These are phyloP conservation scores for Eutrema japonicum DNA, from an alignment of 345 rosid species.

Conservation along the genomic window DNA sequence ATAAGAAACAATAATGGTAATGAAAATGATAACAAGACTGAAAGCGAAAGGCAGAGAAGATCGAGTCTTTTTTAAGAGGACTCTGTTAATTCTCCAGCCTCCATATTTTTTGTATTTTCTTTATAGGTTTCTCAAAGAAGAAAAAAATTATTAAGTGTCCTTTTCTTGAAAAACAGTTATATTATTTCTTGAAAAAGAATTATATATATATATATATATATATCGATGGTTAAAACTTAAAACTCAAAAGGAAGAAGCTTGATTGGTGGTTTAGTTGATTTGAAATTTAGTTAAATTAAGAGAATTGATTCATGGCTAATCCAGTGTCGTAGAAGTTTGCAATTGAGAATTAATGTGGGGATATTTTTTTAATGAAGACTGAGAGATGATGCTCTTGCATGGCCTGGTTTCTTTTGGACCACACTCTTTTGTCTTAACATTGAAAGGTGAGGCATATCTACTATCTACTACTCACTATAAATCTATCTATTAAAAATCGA, in stretches of 20 bases:
- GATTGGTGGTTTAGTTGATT: background rate
- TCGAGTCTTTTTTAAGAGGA: slow-evolving; percentile 20
- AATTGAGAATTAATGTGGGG: slow-evolving; percentile 12
- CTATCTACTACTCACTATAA: slow-evolving; percentile 32
- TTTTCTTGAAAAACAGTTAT: slow-evolving; percentile 14
- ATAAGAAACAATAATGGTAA: slow-evolving; percentile 43
- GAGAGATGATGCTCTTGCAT: slow-evolving; percentile 39
- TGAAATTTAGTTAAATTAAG: background rate
- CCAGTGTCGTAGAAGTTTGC: background rate
- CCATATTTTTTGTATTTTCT: slow-evolving; percentile 11
- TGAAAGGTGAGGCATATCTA: slow-evolving; percentile 44
- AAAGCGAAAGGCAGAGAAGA: slow-evolving; percentile 54
- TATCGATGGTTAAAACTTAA: background rate
- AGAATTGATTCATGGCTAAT: slow-evolving; percentile 5
- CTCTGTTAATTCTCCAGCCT: slow-evolving; percentile 28
- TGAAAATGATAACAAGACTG: slow-evolving; percentile 49
- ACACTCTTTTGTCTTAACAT: slow-evolving; percentile 42
- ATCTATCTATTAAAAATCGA: slow-evolving; percentile 17
- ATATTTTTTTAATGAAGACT: slow-evolving; percentile 21
- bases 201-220: background rate
- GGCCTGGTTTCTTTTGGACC: slow-evolving; percentile 41
- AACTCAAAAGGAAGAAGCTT: slow-evolving; percentile 19
- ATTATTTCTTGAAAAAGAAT: background rate
- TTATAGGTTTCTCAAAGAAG: slow-evolving; percentile 5
- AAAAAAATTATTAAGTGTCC: slow-evolving; percentile 13